Evolutionary conservation across 2,329 filamentous ascomycete species (phyloP).

Genomic region (Thyridium curvatum): DNA sequence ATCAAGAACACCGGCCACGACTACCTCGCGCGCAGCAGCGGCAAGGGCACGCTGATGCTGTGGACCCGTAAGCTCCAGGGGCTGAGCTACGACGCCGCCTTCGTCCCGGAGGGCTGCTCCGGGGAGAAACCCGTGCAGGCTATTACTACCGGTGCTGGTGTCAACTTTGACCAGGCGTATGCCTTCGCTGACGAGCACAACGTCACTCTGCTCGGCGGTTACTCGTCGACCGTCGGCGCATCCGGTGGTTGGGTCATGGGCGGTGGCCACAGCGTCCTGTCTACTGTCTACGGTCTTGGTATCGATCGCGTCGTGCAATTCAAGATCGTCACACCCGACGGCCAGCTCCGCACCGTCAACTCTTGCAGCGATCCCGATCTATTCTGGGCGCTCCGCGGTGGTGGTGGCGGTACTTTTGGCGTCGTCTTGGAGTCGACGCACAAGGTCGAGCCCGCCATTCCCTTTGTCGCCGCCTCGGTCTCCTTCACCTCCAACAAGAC

Average conservation of each 20-base stretch:
- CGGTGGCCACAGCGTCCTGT: slow-evolving; percentile 41
- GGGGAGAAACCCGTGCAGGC: slow-evolving; percentile 7
- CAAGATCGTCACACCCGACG: slow-evolving; percentile 39
- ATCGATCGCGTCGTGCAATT: slow-evolving; percentile 43
- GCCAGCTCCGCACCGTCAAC: slow-evolving; percentile 36
- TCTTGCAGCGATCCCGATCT: slow-evolving; percentile 41
- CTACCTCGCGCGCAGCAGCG: slow-evolving; percentile 22
- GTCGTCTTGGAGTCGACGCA: slow-evolving; percentile 17
- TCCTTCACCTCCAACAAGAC: no score
- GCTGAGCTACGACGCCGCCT: slow-evolving; percentile 12
- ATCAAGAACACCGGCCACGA: slow-evolving; percentile 28
- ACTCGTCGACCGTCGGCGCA: slow-evolving; percentile 25
- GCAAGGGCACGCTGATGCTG: slow-evolving; percentile 17
- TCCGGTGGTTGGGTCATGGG: slow-evolving; percentile 45
- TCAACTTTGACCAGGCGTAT: slow-evolving; percentile 19
- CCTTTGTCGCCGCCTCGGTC: no score
- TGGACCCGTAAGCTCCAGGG: slow-evolving; percentile 20
- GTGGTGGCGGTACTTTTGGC: slow-evolving; percentile 33
- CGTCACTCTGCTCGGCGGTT: slow-evolving; percentile 21
- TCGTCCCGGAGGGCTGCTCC: slow-evolving; percentile 14
- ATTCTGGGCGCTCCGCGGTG: slow-evolving; percentile 50
- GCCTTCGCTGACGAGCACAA: slow-evolving; percentile 19
- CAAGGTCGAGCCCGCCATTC: not conserved
- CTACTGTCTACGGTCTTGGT: slow-evolving; percentile 39
- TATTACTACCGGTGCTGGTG: slow-evolving; percentile 21